These are phyloP conservation scores for Aspergillus fumigatus DNA, from an alignment of 2,329 filamentous ascomycete genomes.

Conservation along the genomic window DNA sequence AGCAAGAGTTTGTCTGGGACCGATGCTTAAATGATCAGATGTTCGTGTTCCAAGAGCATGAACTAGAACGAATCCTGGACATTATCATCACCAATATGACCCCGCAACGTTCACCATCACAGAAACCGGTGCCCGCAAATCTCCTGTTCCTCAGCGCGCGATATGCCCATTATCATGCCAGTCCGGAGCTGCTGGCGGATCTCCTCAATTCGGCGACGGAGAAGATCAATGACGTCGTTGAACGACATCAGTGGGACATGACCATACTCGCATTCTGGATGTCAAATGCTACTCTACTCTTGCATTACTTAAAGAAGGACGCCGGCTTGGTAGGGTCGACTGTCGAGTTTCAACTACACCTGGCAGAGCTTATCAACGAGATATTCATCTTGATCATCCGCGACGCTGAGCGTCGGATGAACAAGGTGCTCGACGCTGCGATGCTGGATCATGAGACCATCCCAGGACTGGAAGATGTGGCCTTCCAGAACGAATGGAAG, in stretches of 20 bases:
- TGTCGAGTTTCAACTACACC: constrained; percentile 82
- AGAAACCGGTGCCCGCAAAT: constrained; percentile 96
- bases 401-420: constrained; percentile 90
- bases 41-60: constrained; percentile 97
- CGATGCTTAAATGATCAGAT: constrained; percentile 95
- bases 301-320: constrained; percentile 97
- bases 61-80: constrained; percentile 85
- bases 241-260: constrained; percentile 97
- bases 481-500: constrained; percentile 98
- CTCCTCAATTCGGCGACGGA: constrained; percentile 84
- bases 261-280: constrained; percentile 99
- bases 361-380: constrained; percentile 93
- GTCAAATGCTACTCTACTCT: constrained; percentile 88
- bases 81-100: constrained; percentile 98
- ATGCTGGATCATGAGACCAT: constrained; percentile 99
- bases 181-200: constrained; percentile 72
- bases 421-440: constrained; percentile 87
- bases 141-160: constrained; percentile 92
- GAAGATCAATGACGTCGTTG: constrained; percentile 96
- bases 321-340: constrained; percentile 74
- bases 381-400: constrained; percentile 97
- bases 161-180: constrained; percentile 96
- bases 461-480: constrained; percentile 91
- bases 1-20: constrained; percentile 94
- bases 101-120: constrained; percentile 88